Percentiles rank a stretch among this genome's conserved stretches.
phyloP scores from a whole-genome alignment of 2,329 filamentous ascomycete species.

The Zasmidium angulare region DNA sequence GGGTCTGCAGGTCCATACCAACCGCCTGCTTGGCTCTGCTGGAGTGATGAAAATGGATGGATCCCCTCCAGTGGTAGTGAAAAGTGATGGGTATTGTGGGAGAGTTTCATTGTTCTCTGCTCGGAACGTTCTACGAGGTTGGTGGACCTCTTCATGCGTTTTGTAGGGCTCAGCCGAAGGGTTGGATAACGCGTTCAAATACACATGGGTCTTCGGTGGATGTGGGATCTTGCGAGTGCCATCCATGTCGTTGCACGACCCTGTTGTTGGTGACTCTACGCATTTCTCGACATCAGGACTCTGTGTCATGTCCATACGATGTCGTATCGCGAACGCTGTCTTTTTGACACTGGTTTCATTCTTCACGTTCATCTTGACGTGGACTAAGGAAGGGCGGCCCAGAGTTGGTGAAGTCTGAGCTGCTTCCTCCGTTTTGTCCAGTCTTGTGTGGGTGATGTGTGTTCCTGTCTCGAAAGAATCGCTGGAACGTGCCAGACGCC shows the following conservation, averaged over 20 bases:
- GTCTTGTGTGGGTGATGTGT: neutral
- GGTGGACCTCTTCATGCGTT: neutral
- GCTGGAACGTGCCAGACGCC: neutral
- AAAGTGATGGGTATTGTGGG: too few species aligned
- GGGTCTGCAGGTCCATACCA: too few species aligned
- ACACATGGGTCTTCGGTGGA: neutral
- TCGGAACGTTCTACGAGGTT: neutral
- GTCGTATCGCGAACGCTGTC: neutral
- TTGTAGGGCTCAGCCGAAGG: too few species aligned
- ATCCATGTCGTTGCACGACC: neutral
- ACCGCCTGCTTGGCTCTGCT: too few species aligned
- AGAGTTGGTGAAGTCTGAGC: neutral
- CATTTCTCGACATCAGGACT: neutral
- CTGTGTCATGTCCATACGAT: neutral
- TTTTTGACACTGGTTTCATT: neutral
- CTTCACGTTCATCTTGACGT: neutral
- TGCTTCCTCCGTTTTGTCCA: neutral
- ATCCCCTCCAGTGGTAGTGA: too few species aligned
- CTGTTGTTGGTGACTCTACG: neutral
- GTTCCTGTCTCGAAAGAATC: neutral
- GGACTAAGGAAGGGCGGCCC: neutral
- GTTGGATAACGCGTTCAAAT: too few species aligned
- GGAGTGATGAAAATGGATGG: too few species aligned
- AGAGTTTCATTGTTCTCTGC: neutral
- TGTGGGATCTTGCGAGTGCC: neutral